Evolutionary conservation across 305 asterid species (phyloP), one percentile per base, ranked within the genome.

Genomic region (Fraxinus latifolia): DNA sequence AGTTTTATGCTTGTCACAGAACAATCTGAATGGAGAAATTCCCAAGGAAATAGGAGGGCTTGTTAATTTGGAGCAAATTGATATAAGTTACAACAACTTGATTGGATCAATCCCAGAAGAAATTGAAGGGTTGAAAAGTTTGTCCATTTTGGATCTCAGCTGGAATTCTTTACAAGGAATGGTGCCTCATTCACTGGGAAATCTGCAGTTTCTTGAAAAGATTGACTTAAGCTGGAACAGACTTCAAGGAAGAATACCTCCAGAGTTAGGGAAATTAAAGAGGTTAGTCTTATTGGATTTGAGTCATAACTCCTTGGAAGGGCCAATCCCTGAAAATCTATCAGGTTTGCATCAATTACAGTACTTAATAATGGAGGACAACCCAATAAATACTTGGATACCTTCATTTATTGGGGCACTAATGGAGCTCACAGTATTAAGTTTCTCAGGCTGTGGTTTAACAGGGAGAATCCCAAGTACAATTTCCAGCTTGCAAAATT

Each of bases 311-410:
- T 67, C n/a, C 1, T 71, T 91, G 68, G 74, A 85, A 0, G 93
- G 92, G 15, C 89, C 90, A 55, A 76, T 90, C 80, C 89, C 92
- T 0, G 89, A 84, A 72, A 50, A 7, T 31, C 23, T 91, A 0
- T 77, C 90, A 5, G 68, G 53, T 4, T 39, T 90, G 86, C 78
- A 84, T 81, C 83, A 87, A 7, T 67, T 91, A 44, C 89, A 90
- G 88, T 91, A 91, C 80, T 78, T 91, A 8, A 88, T 87, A 76
- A 82, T 90, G 88, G 91, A 89, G 60, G 83, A 58, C n/a, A 91
- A 91, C 84, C 91, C 93, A 1, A 71, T 91, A 34, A 87, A 88
- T 42, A 42, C 87, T 1, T 39, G 31, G 5, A 11, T 90, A 25
- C 95, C 92, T 76, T 80, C 85, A 6, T 80, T 87, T 80, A 17